These are phyloP conservation scores for sorghum (Sorghum bicolor) DNA, from an alignment of 176 grass and related monocot species.

Conservation along the genomic window Sorghum_bicolor_NCBIv3 NC_012873.2:14236501-14237000, in stretches of 20 bases:
- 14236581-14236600: constrained; percentile 42
- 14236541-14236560: constrained; percentile 66
- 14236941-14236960: too few species aligned
- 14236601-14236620: constrained; percentile 32
- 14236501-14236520: constrained; percentile 32
- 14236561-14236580: constrained; percentile 48
- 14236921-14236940: too few species aligned
- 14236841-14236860: too few species aligned
- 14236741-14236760: too few species aligned
- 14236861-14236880: too few species aligned
- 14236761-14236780: too few species aligned
- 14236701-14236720: neutral
- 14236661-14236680: constrained; percentile 46
- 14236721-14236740: neutral
- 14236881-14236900: too few species aligned
- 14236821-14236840: neutral
- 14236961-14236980: too few species aligned
- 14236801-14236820: neutral
- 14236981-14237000: too few species aligned
- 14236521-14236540: constrained; percentile 47
- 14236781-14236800: too few species aligned
- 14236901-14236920: too few species aligned
- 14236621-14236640: constrained; percentile 41
- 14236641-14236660: constrained; percentile 39
- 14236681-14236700: constrained; percentile 44